Evolutionary conservation across 257 asterid genomes (phyloP).

Genomic region (Solanum stenotomum): DNA sequence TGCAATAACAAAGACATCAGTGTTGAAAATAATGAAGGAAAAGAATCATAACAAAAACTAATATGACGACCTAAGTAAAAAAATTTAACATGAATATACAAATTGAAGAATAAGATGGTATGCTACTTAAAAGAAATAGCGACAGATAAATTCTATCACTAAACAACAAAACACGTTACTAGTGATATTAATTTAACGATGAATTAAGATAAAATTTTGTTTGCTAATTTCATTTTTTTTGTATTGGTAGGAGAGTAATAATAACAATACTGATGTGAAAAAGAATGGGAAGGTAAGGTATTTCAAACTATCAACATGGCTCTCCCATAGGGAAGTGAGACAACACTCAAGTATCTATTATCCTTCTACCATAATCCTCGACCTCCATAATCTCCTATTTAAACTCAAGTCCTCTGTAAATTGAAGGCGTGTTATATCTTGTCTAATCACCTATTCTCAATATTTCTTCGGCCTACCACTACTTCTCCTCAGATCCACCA

Average conservation of each 20-base stretch:
- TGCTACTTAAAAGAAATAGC: too few relatives aligned
- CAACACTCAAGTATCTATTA: too few relatives aligned
- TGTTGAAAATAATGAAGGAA: not conserved
- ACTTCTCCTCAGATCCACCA: not conserved
- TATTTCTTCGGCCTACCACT: not conserved
- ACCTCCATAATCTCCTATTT: too few relatives aligned
- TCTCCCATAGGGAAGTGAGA: not conserved
- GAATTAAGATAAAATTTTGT: too few relatives aligned
- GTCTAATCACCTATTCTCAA: not conserved
- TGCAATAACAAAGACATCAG: not conserved
- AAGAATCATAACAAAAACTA: too few relatives aligned
- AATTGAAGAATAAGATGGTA: not conserved
- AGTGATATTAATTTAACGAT: not conserved
- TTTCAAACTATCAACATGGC: not conserved
- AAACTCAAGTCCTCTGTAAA: too few relatives aligned
- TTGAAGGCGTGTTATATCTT: too few relatives aligned
- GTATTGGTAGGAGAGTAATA: not conserved
- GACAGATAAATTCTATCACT: too few relatives aligned
- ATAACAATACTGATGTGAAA: not conserved
- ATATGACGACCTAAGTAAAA: too few relatives aligned
- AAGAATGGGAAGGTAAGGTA: not conserved
- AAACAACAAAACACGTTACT: not conserved
- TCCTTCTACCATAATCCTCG: not conserved
- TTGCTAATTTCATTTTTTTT: not conserved
- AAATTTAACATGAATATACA: not conserved